Conservation (phyloP, 345 rosid genomes). For the Adansonia digitata region DNA sequence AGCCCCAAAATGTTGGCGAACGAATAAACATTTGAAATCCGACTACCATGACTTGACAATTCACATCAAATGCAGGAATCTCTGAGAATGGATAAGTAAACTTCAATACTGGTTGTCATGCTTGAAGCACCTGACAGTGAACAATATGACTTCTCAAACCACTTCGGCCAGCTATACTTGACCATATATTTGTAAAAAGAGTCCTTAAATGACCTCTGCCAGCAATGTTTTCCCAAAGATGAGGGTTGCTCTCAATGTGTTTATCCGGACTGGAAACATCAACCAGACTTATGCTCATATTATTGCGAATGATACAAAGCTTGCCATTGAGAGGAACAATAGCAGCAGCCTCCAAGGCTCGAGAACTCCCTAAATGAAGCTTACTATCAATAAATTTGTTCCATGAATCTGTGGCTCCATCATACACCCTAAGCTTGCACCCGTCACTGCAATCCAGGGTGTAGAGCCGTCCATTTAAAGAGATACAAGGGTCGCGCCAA, state of each 20-base stretch:
- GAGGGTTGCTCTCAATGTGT: no score
- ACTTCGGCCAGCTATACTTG: no score
- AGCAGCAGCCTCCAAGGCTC: constrained; percentile 86
- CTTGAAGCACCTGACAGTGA: constrained; percentile 96
- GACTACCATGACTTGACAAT: no score
- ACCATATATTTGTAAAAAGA: no score
- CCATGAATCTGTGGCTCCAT: constrained; percentile 82
- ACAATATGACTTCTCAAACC: no score
- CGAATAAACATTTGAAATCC: constrained; percentile 1
- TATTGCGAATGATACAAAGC: constrained; percentile 88
- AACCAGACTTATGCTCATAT: no score
- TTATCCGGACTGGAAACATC: no score
- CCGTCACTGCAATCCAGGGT: constrained; percentile 80
- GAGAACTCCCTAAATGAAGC: constrained; percentile 77
- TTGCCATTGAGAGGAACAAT: constrained; percentile 74
- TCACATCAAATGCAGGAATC: constrained; percentile 13
- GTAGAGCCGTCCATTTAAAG: constrained; percentile 65
- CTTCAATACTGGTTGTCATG: constrained; percentile 34
- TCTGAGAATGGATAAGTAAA: constrained; percentile 12
- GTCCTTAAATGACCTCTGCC: no score
- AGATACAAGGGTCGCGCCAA: constrained; percentile 84
- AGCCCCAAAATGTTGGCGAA: constrained; percentile 15
- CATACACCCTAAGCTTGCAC: constrained; percentile 62
- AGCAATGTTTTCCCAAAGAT: no score
- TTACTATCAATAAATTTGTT: constrained; percentile 79